Evolutionary conservation across 371 early-diverging fungal species (phyloP).

Genomic region (Rhizomucor miehei): DNA sequence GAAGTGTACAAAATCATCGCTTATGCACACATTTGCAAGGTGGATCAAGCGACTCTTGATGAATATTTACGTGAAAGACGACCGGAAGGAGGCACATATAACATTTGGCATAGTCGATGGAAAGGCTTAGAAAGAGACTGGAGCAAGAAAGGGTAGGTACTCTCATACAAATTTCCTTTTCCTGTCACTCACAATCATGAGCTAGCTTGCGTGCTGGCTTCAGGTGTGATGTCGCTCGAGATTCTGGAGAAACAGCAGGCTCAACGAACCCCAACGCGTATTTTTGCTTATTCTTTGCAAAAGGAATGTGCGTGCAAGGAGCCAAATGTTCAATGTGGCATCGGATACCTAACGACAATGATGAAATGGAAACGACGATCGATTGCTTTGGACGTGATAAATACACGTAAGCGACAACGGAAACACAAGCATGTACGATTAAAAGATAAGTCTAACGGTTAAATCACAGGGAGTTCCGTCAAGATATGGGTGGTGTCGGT

Average conservation of each 20-base stretch:
- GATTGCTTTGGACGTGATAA: slow-evolving; percentile 87
- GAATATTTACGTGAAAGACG: slow-evolving; percentile 36
- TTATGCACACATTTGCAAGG: slow-evolving; percentile 19
- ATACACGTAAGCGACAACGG: slow-evolving; percentile 32
- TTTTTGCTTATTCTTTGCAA: slow-evolving; percentile 84
- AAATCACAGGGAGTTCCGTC: slow-evolving; percentile 63
- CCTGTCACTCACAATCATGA: not conserved
- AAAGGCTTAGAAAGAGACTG: slow-evolving; percentile 50
- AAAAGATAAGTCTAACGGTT: not conserved
- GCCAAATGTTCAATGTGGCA: slow-evolving; percentile 74
- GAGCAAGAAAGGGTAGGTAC: slow-evolving; percentile 32
- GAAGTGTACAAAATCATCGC: not conserved
- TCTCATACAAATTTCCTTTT: not conserved
- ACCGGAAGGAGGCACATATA: slow-evolving; percentile 61
- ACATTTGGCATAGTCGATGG: slow-evolving; percentile 80
- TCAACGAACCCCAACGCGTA: slow-evolving; percentile 56
- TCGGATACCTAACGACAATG: slow-evolving; percentile 67
- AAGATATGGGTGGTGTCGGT: slow-evolving; percentile 89
- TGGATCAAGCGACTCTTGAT: slow-evolving; percentile 41
- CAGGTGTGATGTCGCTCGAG: slow-evolving; percentile 63
- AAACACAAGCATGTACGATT: no score
- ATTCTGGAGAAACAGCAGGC: slow-evolving; percentile 76
- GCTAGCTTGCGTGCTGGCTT: slow-evolving; percentile 57
- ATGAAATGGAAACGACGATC: slow-evolving; percentile 61
- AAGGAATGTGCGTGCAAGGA: slow-evolving; percentile 80